Conservation (phyloP, 257 asterid genomes). For the Gentiana straminea region DNA sequence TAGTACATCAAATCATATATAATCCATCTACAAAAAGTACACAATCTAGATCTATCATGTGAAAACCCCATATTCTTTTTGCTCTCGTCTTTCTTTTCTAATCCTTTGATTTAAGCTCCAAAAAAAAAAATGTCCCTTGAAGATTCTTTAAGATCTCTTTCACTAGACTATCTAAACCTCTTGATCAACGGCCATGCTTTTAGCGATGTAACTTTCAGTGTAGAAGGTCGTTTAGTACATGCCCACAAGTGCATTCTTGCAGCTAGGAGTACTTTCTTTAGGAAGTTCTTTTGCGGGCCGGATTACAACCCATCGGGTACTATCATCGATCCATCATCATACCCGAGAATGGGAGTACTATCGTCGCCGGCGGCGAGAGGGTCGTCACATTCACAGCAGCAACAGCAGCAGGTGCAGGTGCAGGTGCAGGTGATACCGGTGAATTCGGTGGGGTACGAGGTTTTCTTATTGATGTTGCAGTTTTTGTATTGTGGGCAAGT, state of each 20-base stretch:
- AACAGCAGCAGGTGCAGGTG: not conserved
- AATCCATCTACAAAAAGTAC: too few relatives aligned
- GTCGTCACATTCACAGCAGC: not conserved
- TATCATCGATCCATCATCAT: slow-evolving; percentile 26
- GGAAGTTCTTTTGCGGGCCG: slow-evolving; percentile 85
- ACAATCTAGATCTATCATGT: not conserved
- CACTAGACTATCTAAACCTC: slow-evolving; percentile 85
- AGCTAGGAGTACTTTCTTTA: slow-evolving; percentile 73
- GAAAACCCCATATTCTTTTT: slow-evolving; percentile 1
- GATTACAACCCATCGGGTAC: slow-evolving; percentile 26
- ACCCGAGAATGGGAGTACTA: slow-evolving; percentile 1
- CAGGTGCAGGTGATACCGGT: slow-evolving; percentile 58
- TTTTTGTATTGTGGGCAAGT: slow-evolving; percentile 91
- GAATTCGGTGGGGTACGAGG: slow-evolving; percentile 80
- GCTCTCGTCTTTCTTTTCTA: not conserved
- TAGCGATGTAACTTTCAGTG: slow-evolving; percentile 95
- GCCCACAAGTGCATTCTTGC: slow-evolving; percentile 92
- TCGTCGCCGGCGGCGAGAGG: slow-evolving; percentile 45
- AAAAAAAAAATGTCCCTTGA: slow-evolving; percentile 47
- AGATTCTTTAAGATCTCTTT: slow-evolving; percentile 74
- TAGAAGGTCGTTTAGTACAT: slow-evolving; percentile 87
- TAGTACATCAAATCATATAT: too few relatives aligned
- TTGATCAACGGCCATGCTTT: slow-evolving; percentile 95
- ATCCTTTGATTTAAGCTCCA: not conserved
- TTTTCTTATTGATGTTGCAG: slow-evolving; percentile 73